These are phyloP conservation scores for Wickerhamomyces strasburgensis DNA, from an alignment of 805 yeast genomes.

Conservation along the genomic window DNA sequence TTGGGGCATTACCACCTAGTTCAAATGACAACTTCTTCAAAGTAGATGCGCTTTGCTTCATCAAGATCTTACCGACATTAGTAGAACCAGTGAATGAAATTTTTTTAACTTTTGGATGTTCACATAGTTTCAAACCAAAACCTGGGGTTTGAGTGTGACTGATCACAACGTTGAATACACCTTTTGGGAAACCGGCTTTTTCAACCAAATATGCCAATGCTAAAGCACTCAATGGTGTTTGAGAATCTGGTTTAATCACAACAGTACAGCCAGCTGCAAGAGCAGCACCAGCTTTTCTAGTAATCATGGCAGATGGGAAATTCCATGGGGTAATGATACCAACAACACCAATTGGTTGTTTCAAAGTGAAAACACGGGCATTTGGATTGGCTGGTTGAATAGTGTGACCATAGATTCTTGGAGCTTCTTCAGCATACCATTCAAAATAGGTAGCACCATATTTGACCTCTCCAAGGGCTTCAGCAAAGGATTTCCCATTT, in stretches of 20 bases:
- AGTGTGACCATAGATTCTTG: conserved; percentile 50
- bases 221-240: conserved; percentile 56
- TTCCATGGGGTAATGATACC: conserved; percentile 65
- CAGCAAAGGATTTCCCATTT: conserved; percentile 53
- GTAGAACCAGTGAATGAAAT: conserved; percentile 65
- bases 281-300: conserved; percentile 62
- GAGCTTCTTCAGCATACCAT: conserved; percentile 77
- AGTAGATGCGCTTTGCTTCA: conserved; percentile 52
- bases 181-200: conserved; percentile 58
- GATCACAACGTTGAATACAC: conserved; percentile 48
- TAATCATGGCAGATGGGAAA: conserved; percentile 67
- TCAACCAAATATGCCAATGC: conserved; percentile 52
- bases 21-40: conserved; percentile 59
- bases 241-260: conserved; percentile 56
- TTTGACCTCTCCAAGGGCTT: conserved; percentile 50
- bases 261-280: conserved; percentile 63
- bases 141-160: conserved; percentile 47
- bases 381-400: conserved; percentile 49
- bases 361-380: conserved; percentile 48
- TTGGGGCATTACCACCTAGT: conserved; percentile 66
- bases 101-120: conserved; percentile 45
- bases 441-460: conserved; percentile 73
- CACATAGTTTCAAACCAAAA: conserved; percentile 47
- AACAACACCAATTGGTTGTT: conserved; percentile 54
- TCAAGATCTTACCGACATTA: conserved; percentile 52